phyloP scores from a whole-genome alignment of 169 alveolate species.

The Eimeria tenella region DNA sequence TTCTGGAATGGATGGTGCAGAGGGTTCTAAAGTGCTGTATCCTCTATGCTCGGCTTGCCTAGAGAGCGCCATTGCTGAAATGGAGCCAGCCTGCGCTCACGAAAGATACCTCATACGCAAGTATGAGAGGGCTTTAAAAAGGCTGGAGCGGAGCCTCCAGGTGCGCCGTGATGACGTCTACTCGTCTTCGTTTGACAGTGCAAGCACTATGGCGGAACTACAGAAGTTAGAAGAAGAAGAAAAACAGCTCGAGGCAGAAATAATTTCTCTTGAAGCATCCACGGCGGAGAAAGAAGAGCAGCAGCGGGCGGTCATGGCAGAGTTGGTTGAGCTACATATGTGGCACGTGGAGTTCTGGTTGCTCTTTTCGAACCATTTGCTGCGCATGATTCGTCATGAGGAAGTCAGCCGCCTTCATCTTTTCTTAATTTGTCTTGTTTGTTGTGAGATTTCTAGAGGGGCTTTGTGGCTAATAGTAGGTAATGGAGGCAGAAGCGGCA shows the following conservation, averaged over 20 bases:
- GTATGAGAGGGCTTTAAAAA: constrained; percentile 41
- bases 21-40: constrained; percentile 32
- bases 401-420: constrained; percentile 53
- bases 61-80: constrained; percentile 33
- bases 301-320: constrained; percentile 24
- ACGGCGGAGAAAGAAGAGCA: constrained; percentile 1
- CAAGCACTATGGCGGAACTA: constrained; percentile 15
- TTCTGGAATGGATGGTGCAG: neutral
- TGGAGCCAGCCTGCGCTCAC: constrained; percentile 36
- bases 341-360: constrained; percentile 63
- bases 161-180: neutral
- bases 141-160: constrained; percentile 13
- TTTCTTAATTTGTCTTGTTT: neutral
- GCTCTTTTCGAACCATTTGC: constrained; percentile 48
- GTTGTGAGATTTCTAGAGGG: neutral
- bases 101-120: constrained; percentile 30
- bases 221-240: constrained; percentile 69
- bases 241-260: constrained; percentile 38
- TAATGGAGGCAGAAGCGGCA: neutral
- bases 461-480: neutral
- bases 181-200: neutral
- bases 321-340: constrained; percentile 53
- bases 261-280: constrained; percentile 1
- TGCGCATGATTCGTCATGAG: constrained; percentile 56
- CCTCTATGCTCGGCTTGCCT: constrained; percentile 43